Evolutionary conservation across 1,284 basidiomycete genomes (phyloP).

Genomic region (Ceratobasidium sp.): DNA sequence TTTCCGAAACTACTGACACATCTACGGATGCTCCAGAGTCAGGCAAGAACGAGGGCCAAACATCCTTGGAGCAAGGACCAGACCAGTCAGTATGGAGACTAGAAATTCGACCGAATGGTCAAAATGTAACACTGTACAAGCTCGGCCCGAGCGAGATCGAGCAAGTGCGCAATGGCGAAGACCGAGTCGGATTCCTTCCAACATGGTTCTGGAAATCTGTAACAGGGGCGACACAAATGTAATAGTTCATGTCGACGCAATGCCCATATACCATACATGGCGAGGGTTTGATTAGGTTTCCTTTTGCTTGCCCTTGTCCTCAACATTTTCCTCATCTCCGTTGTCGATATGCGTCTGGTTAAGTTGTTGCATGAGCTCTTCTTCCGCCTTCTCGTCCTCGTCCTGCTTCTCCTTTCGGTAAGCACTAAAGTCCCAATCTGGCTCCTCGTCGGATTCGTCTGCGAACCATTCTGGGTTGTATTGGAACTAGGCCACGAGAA

Average conservation of each 20-base stretch:
- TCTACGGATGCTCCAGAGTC: slow-evolving; percentile 74
- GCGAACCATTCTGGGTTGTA: slow-evolving; percentile 96
- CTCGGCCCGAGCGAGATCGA: slow-evolving; percentile 51
- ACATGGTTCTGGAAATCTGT: slow-evolving; percentile 69
- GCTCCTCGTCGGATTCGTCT: slow-evolving; percentile 77
- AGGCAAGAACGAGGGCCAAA: slow-evolving; percentile 60
- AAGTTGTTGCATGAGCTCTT: slow-evolving; percentile 48
- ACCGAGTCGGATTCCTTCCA: slow-evolving; percentile 76
- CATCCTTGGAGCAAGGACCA: background rate
- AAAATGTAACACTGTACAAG: slow-evolving; percentile 11
- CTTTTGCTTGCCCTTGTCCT: slow-evolving; percentile 24
- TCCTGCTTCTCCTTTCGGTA: slow-evolving; percentile 70
- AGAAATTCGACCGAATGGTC: slow-evolving; percentile 43
- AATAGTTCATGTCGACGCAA: background rate
- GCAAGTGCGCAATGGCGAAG: slow-evolving; percentile 69
- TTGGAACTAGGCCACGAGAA: slow-evolving; percentile 69
- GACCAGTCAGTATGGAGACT: slow-evolving; percentile 51
- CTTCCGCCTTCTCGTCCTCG: slow-evolving; percentile 59
- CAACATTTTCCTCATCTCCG: slow-evolving; percentile 13
- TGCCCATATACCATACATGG: slow-evolving; percentile 15
- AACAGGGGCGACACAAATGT: background rate
- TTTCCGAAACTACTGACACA: slow-evolving; percentile 33
- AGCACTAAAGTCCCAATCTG: slow-evolving; percentile 74
- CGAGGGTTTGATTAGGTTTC: background rate
- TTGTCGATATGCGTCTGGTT: slow-evolving; percentile 39